phyloP scores from a whole-genome alignment of 2,329 filamentous ascomycete genomes.

The Pseudogymnoascus sp. region DNA sequence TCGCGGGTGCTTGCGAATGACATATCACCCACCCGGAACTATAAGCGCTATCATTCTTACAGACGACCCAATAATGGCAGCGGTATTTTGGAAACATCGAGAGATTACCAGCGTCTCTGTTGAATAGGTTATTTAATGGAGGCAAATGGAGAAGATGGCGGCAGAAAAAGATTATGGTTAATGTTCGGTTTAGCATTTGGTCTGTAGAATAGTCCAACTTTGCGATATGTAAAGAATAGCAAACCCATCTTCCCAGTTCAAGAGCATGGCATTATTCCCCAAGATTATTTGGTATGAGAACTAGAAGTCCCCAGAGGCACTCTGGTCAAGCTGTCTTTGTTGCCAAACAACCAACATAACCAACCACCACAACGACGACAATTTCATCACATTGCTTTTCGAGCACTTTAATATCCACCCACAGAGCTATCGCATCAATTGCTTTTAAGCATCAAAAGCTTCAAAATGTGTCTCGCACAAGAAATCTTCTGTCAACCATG shows the following conservation, averaged over 20 bases:
- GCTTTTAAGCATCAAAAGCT: too few species aligned
- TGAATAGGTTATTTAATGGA: neutral
- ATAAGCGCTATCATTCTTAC: neutral
- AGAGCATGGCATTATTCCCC: neutral
- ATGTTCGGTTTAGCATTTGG: neutral
- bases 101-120: neutral
- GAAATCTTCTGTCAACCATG: neutral
- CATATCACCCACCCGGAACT: neutral
- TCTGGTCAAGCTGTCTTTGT: neutral
- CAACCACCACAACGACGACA: neutral
- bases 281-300: neutral
- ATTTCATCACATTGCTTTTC: neutral
- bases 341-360: neutral
- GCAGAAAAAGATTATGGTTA: neutral
- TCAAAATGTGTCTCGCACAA: neutral
- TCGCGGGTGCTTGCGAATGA: neutral
- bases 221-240: neutral
- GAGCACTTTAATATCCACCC: neutral
- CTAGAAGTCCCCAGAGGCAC: neutral
- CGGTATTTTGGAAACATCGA: neutral
- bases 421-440: neutral
- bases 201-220: neutral
- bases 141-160: neutral
- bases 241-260: neutral
- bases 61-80: neutral